A percentile compares a stretch with the other conserved stretches of the same genome.
phyloP scores from a whole-genome alignment of 1,284 basidiomycete species.

The Austroboletus novae-zelandiae region DNA sequence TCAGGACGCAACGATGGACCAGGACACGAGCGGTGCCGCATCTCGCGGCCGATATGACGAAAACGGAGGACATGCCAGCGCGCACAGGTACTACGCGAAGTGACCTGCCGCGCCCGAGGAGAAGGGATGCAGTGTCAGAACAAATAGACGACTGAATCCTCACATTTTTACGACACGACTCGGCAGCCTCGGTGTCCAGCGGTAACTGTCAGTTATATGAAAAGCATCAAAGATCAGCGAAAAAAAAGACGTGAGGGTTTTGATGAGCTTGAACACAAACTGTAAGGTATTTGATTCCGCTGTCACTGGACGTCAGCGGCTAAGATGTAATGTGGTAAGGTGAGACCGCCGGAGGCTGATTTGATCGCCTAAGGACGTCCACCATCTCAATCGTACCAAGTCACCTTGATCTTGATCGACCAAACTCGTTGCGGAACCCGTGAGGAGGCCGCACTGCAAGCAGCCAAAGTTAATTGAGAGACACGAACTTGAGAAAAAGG shows the following conservation, averaged over 20 bases:
- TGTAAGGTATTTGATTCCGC: slow-evolving; percentile 28
- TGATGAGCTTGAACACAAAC: slow-evolving; percentile 10
- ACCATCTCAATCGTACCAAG: slow-evolving; percentile 1
- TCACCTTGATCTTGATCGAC: slow-evolving; percentile 11
- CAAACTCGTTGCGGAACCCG: slow-evolving; percentile 14
- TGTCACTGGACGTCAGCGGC: slow-evolving; percentile 25
- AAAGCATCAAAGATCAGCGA: slow-evolving; percentile 26
- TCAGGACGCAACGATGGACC: slow-evolving; percentile 26
- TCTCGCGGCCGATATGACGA: slow-evolving; percentile 20
- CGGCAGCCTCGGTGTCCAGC: slow-evolving; percentile 8
- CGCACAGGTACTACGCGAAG: neutral
- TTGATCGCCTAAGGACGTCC: slow-evolving; percentile 8
- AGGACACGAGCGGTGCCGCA: slow-evolving; percentile 30
- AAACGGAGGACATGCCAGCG: slow-evolving; percentile 2
- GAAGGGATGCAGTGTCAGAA: slow-evolving; percentile 6
- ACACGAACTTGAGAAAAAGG: too few relatives aligned
- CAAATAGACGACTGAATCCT: slow-evolving; percentile 14
- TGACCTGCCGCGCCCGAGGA: neutral
- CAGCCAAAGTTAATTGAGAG: too few relatives aligned
- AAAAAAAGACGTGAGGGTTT: slow-evolving; percentile 3
- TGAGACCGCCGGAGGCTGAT: slow-evolving; percentile 20
- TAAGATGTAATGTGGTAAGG: slow-evolving; percentile 7
- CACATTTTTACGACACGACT: slow-evolving; percentile 21
- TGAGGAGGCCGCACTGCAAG: slow-evolving; percentile 32
- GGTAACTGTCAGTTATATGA: slow-evolving; percentile 15